Conservation (phyloP, 1,284 basidiomycete species). For the Ceratobasidium sp. region DNA sequence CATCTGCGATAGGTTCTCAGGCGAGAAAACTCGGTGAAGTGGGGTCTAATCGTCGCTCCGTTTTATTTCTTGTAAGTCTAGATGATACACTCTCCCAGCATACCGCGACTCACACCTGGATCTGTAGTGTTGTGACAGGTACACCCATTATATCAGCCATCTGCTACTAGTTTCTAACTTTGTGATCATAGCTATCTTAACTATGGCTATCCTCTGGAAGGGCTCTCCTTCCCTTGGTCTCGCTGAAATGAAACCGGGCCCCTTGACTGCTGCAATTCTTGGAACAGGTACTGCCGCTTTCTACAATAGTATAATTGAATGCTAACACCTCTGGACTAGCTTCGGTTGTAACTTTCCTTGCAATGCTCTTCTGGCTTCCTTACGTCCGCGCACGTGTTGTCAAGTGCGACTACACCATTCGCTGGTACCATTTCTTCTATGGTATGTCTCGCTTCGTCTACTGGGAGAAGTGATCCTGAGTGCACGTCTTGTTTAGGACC, state of each 20-base stretch:
- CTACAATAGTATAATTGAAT: not conserved
- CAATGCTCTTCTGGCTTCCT: conserved; percentile 60
- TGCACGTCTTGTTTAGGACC: conserved; percentile 52
- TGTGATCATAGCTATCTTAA: conserved; percentile 44
- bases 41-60: conserved; percentile 51
- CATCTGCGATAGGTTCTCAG: conserved; percentile 36
- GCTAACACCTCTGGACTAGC: conserved; percentile 42
- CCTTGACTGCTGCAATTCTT: conserved; percentile 57
- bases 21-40: conserved; percentile 50
- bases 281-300: conserved; percentile 49
- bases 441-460: not conserved
- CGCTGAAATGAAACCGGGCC: conserved; percentile 53
- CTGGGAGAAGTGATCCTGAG: too few species aligned
- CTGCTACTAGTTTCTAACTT: conserved; percentile 25
- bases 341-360: conserved; percentile 54
- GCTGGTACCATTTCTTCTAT: conserved; percentile 59
- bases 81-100: not conserved
- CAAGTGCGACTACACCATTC: conserved; percentile 59
- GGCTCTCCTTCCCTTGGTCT: conserved; percentile 57
- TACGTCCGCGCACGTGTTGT: conserved; percentile 60
- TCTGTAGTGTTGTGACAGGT: conserved; percentile 21
- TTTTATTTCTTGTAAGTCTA: conserved; percentile 52
- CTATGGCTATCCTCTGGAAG: conserved; percentile 48
- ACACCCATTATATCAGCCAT: conserved; percentile 43
- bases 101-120: not conserved